Evolutionary conservation across 1,284 basidiomycete species (phyloP).

Genomic region (Porodaedalea pini): DNA sequence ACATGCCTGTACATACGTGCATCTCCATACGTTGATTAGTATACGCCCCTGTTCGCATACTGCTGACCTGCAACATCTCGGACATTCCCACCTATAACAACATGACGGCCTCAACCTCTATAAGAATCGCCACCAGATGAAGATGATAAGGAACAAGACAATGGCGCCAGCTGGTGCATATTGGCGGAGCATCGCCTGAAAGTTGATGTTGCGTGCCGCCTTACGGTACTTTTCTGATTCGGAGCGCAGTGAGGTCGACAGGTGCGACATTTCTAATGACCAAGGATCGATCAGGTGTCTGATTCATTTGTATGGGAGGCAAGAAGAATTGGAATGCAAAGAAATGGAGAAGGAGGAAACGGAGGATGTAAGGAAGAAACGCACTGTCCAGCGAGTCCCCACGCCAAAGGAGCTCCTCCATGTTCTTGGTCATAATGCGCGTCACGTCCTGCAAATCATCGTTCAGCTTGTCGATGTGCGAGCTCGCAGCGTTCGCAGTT

Average conservation of each 20-base stretch:
- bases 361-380: slow-evolving; percentile 27
- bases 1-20: background rate
- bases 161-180: slow-evolving; percentile 90
- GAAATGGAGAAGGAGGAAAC: slow-evolving; percentile 15
- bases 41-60: background rate
- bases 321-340: slow-evolving; percentile 1
- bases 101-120: too few relatives aligned
- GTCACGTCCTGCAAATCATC: slow-evolving; percentile 98
- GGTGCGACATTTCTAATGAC: slow-evolving; percentile 85
- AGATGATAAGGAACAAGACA: slow-evolving; percentile 75
- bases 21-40: background rate
- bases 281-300: slow-evolving; percentile 9
- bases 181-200: slow-evolving; percentile 91
- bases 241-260: slow-evolving; percentile 95
- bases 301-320: background rate
- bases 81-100: too few relatives aligned
- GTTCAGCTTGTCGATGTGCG: slow-evolving; percentile 84
- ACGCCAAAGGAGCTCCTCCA: slow-evolving; percentile 98
- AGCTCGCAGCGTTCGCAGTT: slow-evolving; percentile 71
- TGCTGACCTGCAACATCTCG: background rate
- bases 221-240: slow-evolving; percentile 98
- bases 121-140: slow-evolving; percentile 91
- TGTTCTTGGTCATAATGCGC: slow-evolving; percentile 99
- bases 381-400: slow-evolving; percentile 93
- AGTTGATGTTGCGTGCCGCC: slow-evolving; percentile 92